phyloP scores from a whole-genome alignment of 2,329 filamentous ascomycete species.

The Herpomyces periplanetae region DNA sequence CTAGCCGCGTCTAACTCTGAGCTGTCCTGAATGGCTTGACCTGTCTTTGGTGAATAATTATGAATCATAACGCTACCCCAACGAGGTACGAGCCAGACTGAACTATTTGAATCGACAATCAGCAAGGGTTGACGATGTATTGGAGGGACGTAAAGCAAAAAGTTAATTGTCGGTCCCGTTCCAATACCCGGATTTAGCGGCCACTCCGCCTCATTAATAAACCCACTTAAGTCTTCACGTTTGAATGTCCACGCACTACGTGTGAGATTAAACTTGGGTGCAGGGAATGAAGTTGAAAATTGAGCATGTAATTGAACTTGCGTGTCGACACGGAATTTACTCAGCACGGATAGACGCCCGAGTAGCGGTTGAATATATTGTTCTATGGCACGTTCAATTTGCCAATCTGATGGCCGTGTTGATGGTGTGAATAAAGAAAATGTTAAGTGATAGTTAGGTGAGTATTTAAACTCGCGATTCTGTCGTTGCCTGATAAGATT shows the following conservation, averaged over 20 bases:
- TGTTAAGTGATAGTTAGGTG: conserved; percentile 69
- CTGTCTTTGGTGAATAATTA: conserved; percentile 10
- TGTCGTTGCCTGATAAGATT: conserved; percentile 23
- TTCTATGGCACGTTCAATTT: conserved; percentile 40
- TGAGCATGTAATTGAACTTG: conserved; percentile 73
- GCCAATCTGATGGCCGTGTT: conserved; percentile 45
- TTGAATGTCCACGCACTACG: conserved; percentile 24
- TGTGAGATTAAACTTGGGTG: conserved; percentile 14
- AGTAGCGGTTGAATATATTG: conserved; percentile 50
- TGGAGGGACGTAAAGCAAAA: conserved; percentile 57
- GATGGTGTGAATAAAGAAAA: conserved; percentile 72
- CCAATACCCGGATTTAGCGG: conserved; percentile 77
- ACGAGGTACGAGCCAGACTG: conserved; percentile 68
- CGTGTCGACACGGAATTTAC: conserved; percentile 80
- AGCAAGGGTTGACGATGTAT: conserved; percentile 20
- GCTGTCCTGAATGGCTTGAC: conserved; percentile 8
- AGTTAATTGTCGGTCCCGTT: conserved; percentile 70
- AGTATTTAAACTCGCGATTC: conserved; percentile 55
- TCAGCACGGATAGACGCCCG: conserved; percentile 35
- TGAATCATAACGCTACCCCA: conserved; percentile 50
- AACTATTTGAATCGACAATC: conserved; percentile 16
- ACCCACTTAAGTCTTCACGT: conserved; percentile 59
- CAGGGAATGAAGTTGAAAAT: conserved; percentile 19
- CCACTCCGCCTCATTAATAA: conserved; percentile 95
- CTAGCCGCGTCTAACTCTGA: conserved; percentile 7